phyloP scores from a whole-genome alignment of 495 filamentous ascomycete genomes.

The Xylaria longipes region DNA sequence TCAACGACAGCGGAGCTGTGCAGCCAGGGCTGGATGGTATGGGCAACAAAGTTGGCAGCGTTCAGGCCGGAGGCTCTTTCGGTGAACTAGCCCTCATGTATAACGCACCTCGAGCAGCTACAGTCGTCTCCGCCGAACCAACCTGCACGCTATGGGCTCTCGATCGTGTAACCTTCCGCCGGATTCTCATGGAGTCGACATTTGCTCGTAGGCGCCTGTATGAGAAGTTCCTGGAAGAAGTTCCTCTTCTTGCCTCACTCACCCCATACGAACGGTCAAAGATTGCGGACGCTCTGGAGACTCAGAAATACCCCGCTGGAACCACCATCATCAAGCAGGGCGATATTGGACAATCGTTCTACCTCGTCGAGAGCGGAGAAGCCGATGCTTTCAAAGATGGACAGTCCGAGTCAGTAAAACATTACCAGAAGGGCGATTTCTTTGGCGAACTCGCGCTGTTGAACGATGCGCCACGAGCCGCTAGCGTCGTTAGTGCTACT shows the following conservation, averaged over 20 bases:
- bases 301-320: conserved; percentile 81
- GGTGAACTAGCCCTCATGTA: conserved; percentile 98
- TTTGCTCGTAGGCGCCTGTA: conserved; percentile 96
- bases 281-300: conserved; percentile 94
- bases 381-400: conserved; percentile 82
- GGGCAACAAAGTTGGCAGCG: conserved; percentile 81
- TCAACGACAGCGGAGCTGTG: conserved; percentile 79
- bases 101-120: conserved; percentile 96
- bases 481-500: conserved; percentile 79
- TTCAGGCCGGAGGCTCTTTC: conserved; percentile 92
- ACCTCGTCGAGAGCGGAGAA: conserved; percentile 86
- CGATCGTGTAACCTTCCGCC: conserved; percentile 94
- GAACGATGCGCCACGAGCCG: conserved; percentile 93
- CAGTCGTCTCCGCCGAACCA: conserved; percentile 82
- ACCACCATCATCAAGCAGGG: conserved; percentile 88
- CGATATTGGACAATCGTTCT: conserved; percentile 91
- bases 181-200: conserved; percentile 97
- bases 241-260: conserved; percentile 82
- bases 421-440: conserved; percentile 90
- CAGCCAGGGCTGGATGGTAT: conserved; percentile 84
- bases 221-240: conserved; percentile 96
- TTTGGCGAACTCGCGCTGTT: conserved; percentile 94
- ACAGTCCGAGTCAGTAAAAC: conserved; percentile 69
- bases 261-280: conserved; percentile 93
- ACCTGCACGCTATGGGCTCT: conserved; percentile 89